These are phyloP conservation scores for Calycina herbarum DNA, from an alignment of 2,329 filamentous ascomycete genomes.

Conservation along the genomic window DNA sequence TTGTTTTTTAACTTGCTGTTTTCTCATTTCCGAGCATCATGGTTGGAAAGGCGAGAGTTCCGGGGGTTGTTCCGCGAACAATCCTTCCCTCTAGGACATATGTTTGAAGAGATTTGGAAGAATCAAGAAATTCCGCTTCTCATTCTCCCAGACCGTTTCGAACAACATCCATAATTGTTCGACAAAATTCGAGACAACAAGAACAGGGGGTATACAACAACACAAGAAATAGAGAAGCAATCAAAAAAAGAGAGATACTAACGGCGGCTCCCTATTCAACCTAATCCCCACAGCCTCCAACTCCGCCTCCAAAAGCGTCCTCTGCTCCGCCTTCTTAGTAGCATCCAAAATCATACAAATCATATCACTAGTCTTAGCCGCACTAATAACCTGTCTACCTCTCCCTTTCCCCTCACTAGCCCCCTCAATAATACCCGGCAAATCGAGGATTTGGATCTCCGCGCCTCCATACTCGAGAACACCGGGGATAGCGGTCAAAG, in stretches of 20 bases:
- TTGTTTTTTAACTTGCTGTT: slow-evolving; percentile 11
- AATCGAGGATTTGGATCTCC: slow-evolving; percentile 95
- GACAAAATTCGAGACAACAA: background rate
- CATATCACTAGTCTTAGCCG: slow-evolving; percentile 96
- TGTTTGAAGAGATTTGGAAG: too few species aligned
- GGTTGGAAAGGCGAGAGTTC: too few species aligned
- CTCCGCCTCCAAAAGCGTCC: slow-evolving; percentile 85
- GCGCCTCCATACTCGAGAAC: slow-evolving; percentile 97
- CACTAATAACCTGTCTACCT: slow-evolving; percentile 94
- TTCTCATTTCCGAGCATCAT: background rate
- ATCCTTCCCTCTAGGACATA: too few species aligned
- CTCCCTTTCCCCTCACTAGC: slow-evolving; percentile 93
- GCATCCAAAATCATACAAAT: slow-evolving; percentile 97
- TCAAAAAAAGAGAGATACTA: slow-evolving; percentile 39
- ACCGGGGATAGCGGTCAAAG: slow-evolving; percentile 92
- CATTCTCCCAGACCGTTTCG: too few species aligned
- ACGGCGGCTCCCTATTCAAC: slow-evolving; percentile 88
- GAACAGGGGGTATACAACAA: background rate
- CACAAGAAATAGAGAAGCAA: background rate
- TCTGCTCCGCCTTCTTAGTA: slow-evolving; percentile 93
- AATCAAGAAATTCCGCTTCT: too few species aligned
- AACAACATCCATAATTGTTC: background rate
- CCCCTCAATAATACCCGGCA: slow-evolving; percentile 97
- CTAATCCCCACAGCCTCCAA: slow-evolving; percentile 93
- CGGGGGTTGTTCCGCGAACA: too few species aligned